phyloP scores from a whole-genome alignment of 371 early-diverging fungal species.

The Batkoa obscura region DNA sequence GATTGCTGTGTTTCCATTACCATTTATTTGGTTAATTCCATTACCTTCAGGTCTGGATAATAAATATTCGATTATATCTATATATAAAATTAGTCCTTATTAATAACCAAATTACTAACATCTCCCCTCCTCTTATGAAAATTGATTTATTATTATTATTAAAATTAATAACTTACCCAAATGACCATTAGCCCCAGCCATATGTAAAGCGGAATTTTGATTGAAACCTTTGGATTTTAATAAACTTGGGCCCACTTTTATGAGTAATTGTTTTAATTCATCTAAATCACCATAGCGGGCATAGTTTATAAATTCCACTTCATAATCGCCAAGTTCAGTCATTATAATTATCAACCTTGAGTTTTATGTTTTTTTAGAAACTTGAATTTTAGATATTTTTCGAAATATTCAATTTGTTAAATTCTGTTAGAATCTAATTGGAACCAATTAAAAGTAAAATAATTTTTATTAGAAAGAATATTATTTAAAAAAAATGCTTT shows the following conservation, averaged over 20 bases:
- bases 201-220: conserved; percentile 51
- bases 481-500: too few species aligned
- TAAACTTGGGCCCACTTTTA: background rate
- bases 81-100: background rate
- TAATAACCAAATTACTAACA: too few species aligned
- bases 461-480: too few species aligned
- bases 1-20: conserved; percentile 58
- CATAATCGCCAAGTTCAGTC: too few species aligned
- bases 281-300: conserved; percentile 48
- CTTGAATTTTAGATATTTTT: too few species aligned
- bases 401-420: too few species aligned
- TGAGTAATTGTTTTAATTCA: conserved; percentile 12
- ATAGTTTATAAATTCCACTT: conserved; percentile 29
- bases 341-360: too few species aligned
- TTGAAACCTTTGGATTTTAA: background rate
- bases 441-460: too few species aligned
- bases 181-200: conserved; percentile 72
- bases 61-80: conserved; percentile 16
- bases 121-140: too few species aligned
- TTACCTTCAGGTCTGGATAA: background rate
- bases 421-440: too few species aligned
- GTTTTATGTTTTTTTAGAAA: too few species aligned
- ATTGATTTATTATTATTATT: background rate
- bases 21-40: conserved; percentile 24
- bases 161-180: conserved; percentile 19